Conservation (phyloP, 257 asterid species). For the Cruciata laevipes region DNA sequence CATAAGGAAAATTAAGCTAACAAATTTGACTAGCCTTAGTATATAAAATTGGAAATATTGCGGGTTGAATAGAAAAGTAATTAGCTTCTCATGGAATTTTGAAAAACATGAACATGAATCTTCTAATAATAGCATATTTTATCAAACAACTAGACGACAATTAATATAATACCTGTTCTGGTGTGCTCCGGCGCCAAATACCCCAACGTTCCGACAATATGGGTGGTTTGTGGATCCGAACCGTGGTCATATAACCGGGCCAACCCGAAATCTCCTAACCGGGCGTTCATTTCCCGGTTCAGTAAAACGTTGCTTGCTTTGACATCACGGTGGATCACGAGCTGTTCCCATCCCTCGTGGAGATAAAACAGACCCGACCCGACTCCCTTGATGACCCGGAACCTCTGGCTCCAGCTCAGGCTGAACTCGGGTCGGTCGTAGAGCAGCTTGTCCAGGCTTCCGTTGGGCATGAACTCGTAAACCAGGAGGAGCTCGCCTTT, state of each 20-base stretch:
- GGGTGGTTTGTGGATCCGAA: constrained; percentile 53
- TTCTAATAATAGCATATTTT: no score
- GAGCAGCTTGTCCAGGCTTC: not conserved
- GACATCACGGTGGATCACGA: not conserved
- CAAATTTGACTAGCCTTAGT: no score
- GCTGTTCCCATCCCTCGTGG: constrained; percentile 1
- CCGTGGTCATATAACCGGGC: constrained; percentile 59
- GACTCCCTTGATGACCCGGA: not conserved
- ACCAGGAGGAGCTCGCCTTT: not conserved
- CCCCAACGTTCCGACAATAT: constrained; percentile 57
- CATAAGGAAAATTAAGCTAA: no score
- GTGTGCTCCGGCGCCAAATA: constrained; percentile 64
- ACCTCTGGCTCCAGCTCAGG: not conserved
- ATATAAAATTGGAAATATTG: no score
- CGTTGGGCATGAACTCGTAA: not conserved
- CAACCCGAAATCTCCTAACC: constrained; percentile 22
- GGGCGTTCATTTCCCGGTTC: not conserved
- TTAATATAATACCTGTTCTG: constrained; percentile 17
- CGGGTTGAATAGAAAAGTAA: no score
- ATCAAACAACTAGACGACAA: no score
- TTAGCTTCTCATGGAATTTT: no score
- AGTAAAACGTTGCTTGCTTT: not conserved
- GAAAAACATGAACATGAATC: no score
- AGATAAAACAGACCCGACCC: not conserved
- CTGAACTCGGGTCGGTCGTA: not conserved